These are phyloP conservation scores for Rhynchospora pubera DNA, from an alignment of 176 grass and related monocot species.

Conservation along the genomic window DNA sequence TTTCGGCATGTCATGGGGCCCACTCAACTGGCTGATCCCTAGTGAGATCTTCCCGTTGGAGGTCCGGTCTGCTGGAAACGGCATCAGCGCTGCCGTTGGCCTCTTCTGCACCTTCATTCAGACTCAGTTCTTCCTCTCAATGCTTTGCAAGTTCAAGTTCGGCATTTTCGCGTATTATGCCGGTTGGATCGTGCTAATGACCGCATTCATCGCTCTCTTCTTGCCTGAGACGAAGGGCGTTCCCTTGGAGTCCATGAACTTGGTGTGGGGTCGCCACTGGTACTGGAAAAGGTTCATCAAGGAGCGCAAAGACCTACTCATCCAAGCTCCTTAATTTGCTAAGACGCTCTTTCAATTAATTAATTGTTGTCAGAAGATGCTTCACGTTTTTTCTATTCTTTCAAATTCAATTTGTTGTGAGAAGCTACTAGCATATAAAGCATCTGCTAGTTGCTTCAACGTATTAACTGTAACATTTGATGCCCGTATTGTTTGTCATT, in stretches of 20 bases:
- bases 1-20: conserved; percentile 1
- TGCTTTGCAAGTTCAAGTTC: neutral
- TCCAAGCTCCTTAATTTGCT: neutral
- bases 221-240: conserved; percentile 7
- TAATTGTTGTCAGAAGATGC: too few species aligned
- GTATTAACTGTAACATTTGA: too few species aligned
- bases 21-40: conserved; percentile 9
- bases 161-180: conserved; percentile 6
- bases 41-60: conserved; percentile 12
- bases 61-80: conserved; percentile 1
- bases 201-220: neutral
- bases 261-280: conserved; percentile 32
- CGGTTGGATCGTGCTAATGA: conserved; percentile 15
- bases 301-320: neutral
- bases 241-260: conserved; percentile 6
- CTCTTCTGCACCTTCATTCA: conserved; percentile 2
- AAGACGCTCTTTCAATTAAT: too few species aligned
- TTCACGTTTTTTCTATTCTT: too few species aligned
- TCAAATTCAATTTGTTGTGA: too few species aligned
- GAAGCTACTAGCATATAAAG: too few species aligned
- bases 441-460: too few species aligned
- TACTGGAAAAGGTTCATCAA: conserved; percentile 54
- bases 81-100: conserved; percentile 1
- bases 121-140: conserved; percentile 7
- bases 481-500: neutral